These are phyloP conservation scores for Paratinospora sagittata DNA, from an alignment of 164 flowering plant species.

Conservation along the genomic window DNA sequence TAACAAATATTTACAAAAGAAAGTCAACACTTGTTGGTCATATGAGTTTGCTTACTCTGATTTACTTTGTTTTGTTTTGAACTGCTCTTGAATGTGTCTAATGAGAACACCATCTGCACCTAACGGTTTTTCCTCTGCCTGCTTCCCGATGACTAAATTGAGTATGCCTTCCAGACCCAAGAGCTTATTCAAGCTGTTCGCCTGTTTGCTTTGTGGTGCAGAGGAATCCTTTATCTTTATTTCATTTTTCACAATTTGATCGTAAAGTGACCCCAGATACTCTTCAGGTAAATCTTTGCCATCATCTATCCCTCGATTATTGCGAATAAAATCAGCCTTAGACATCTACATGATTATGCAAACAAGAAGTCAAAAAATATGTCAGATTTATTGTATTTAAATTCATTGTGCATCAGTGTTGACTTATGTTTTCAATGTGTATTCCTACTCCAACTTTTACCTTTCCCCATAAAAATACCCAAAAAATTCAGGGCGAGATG, in stretches of 20 bases:
- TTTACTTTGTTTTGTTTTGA: constrained; percentile 82
- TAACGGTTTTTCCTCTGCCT: constrained; percentile 84
- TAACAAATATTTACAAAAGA: constrained; percentile 3
- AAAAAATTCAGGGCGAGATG: not conserved
- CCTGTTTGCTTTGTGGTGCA: constrained; percentile 81
- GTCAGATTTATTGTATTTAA: constrained; percentile 13
- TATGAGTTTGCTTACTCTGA: constrained; percentile 64
- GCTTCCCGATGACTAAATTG: constrained; percentile 83
- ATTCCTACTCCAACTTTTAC: not conserved
- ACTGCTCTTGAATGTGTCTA: constrained; percentile 92
- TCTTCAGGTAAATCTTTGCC: constrained; percentile 96
- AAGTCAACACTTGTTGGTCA: not conserved
- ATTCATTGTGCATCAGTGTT: not conserved
- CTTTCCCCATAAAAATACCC: not conserved
- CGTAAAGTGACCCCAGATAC: constrained; percentile 79
- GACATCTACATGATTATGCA: constrained; percentile 57
- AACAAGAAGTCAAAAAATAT: constrained; percentile 15
- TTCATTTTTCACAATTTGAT: constrained; percentile 92
- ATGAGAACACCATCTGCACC: constrained; percentile 90
- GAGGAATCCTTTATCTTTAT: constrained; percentile 87
- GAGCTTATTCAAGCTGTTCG: constrained; percentile 73
- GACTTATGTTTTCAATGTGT: not conserved
- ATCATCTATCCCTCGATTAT: constrained; percentile 97
- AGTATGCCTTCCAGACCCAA: constrained; percentile 93
- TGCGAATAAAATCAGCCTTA: constrained; percentile 91